Evolutionary conservation across 441 rosid species (phyloP).

Genomic region (Euphorbia schlechtendalii): DNA sequence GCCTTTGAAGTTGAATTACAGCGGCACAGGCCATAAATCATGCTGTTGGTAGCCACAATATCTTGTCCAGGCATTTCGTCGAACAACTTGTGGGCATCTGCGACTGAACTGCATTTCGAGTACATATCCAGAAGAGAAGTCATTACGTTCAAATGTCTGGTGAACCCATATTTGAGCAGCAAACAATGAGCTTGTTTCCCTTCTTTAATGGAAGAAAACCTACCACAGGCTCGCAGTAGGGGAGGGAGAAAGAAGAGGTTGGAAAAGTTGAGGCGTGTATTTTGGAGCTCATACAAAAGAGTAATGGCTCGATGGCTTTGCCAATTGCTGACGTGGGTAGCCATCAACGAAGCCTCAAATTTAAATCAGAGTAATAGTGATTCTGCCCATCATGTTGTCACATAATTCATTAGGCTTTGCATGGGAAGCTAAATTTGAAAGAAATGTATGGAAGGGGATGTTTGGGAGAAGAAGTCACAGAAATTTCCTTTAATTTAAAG

Average conservation of each 20-base stretch:
- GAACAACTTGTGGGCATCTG: conserved; percentile 9
- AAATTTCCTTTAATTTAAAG: too few species aligned
- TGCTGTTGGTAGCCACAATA: conserved; percentile 17
- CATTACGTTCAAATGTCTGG: conserved; percentile 9
- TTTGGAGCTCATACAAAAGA: conserved; percentile 9
- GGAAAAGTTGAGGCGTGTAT: conserved; percentile 2
- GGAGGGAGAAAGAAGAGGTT: conserved; percentile 14
- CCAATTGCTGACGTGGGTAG: conserved; percentile 7
- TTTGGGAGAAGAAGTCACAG: too few species aligned
- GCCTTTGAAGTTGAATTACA: conserved; percentile 11
- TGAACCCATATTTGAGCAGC: conserved; percentile 21
- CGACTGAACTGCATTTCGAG: conserved; percentile 3
- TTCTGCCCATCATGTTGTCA: too few species aligned
- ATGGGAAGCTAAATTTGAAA: too few species aligned
- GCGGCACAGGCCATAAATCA: conserved; percentile 22
- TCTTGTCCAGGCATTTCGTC: conserved; percentile 27
- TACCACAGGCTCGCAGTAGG: conserved; percentile 15
- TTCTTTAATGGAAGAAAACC: conserved; percentile 12
- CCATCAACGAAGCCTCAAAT: not conserved
- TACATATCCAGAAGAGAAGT: conserved; percentile 26
- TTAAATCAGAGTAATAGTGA: too few species aligned
- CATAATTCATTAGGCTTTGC: too few species aligned
- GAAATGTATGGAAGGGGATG: too few species aligned
- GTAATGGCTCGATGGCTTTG: conserved; percentile 16
- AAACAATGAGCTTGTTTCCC: conserved; percentile 22